phyloP scores from a whole-genome alignment of 2,329 filamentous ascomycete species.

The Cryphonectria nitschkei region DNA sequence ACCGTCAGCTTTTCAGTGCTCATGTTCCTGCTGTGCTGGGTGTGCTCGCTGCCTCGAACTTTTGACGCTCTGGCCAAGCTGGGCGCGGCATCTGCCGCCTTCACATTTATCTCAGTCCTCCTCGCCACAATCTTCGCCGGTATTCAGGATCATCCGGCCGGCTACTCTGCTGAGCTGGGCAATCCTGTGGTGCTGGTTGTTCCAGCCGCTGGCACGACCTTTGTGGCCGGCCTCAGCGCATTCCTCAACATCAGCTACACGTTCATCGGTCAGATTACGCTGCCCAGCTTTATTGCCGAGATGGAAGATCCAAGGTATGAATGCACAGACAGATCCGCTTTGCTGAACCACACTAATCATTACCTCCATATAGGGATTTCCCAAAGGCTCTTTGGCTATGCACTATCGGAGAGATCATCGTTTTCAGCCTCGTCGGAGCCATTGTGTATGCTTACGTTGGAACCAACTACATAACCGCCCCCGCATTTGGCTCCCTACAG shows the following conservation, averaged over 20 bases:
- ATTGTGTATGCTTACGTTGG: slow-evolving; percentile 88
- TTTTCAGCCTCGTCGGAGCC: slow-evolving; percentile 81
- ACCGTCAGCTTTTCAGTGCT: slow-evolving; percentile 81
- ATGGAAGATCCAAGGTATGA: slow-evolving; percentile 69
- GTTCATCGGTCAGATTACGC: slow-evolving; percentile 92
- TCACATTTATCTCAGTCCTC: slow-evolving; percentile 88
- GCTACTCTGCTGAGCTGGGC: slow-evolving; percentile 58
- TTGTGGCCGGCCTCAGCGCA: slow-evolving; percentile 80
- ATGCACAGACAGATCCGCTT: neutral
- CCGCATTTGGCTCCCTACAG: slow-evolving; percentile 83
- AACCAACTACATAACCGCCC: slow-evolving; percentile 84
- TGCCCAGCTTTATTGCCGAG: slow-evolving; percentile 93
- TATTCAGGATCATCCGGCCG: slow-evolving; percentile 73
- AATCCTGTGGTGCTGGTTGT: slow-evolving; percentile 70
- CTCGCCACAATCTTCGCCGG: slow-evolving; percentile 82
- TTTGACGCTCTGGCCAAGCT: slow-evolving; percentile 80
- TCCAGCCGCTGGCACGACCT: slow-evolving; percentile 72
- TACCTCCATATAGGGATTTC: slow-evolving; percentile 65
- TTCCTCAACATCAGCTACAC: slow-evolving; percentile 97
- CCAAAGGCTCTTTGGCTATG: slow-evolving; percentile 91
- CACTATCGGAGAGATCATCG: slow-evolving; percentile 82
- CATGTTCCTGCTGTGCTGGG: slow-evolving; percentile 73
- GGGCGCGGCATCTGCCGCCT: slow-evolving; percentile 78
- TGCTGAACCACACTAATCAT: neutral
- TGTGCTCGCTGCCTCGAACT: slow-evolving; percentile 82